phyloP scores from a whole-genome alignment of 176 grass and related monocot species.

The Musa troglodytarum region DNA sequence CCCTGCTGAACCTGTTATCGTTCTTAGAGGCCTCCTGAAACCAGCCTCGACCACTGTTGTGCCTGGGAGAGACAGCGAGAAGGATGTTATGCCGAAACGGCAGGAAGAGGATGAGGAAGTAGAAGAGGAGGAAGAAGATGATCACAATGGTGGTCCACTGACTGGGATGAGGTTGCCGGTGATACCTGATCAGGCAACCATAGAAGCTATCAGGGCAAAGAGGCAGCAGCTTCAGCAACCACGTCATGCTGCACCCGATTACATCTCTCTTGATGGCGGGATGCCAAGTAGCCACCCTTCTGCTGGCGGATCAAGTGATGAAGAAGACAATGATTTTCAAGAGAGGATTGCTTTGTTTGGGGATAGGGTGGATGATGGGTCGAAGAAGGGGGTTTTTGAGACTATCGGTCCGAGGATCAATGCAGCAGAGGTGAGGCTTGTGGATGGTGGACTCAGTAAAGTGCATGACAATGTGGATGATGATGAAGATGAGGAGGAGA shows the following conservation, averaged over 20 bases:
- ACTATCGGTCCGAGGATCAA: slow-evolving; percentile 31
- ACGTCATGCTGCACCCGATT: slow-evolving; percentile 60
- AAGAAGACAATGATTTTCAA: slow-evolving; percentile 61
- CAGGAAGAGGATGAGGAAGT: slow-evolving; percentile 25
- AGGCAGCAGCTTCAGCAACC: slow-evolving; percentile 76
- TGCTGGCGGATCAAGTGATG: slow-evolving; percentile 64
- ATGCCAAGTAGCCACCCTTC: slow-evolving; percentile 56
- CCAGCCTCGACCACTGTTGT: slow-evolving; percentile 39
- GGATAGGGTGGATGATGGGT: slow-evolving; percentile 27
- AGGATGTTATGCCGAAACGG: slow-evolving; percentile 1
- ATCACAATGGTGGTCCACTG: slow-evolving; percentile 7
- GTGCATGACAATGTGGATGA: slow-evolving; percentile 34
- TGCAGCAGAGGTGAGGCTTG: slow-evolving; percentile 28
- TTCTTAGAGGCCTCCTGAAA: slow-evolving; percentile 86
- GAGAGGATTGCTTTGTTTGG: slow-evolving; percentile 65
- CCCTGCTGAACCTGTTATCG: slow-evolving; percentile 39
- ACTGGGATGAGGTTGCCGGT: slow-evolving; percentile 28
- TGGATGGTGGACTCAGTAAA: slow-evolving; percentile 30
- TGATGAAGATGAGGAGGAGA: slow-evolving; percentile 66
- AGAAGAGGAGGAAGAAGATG: slow-evolving; percentile 32
- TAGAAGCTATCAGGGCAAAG: slow-evolving; percentile 77
- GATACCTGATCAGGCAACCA: slow-evolving; percentile 76
- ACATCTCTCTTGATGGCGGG: slow-evolving; percentile 76
- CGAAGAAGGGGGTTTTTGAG: slow-evolving; percentile 55
- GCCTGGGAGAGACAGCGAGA: slow-evolving; percentile 13